Percentiles rank a stretch among this genome's conserved stretches.
Evolutionary conservation across 305 asterid species (phyloP).

Genomic region (Withania somnifera): DNA sequence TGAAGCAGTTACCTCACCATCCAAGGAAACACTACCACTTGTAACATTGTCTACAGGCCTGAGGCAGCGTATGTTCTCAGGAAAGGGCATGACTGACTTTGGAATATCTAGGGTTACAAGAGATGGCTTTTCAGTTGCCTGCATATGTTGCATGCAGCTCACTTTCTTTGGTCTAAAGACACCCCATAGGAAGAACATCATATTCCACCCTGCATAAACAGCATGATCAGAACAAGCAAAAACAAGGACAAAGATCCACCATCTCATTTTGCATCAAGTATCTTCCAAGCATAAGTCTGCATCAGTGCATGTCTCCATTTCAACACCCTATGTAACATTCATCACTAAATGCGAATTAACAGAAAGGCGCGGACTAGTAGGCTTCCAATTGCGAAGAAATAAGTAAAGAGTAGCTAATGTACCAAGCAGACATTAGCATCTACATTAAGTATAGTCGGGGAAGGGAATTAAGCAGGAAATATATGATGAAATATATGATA

Average conservation of each 20-base stretch:
- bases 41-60: conserved; percentile 30
- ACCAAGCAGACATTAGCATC: neutral
- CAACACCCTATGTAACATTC: neutral
- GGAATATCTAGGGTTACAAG: conserved; percentile 35
- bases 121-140: conserved; percentile 25
- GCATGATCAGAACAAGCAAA: conserved; percentile 5
- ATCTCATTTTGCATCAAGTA: neutral
- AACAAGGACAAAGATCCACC: neutral
- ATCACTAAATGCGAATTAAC: neutral
- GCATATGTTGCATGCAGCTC: conserved; percentile 27
- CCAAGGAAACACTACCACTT: conserved; percentile 19
- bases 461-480: neutral
- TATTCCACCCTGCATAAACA: conserved; percentile 77
- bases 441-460: neutral
- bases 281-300: neutral
- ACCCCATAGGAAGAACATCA: conserved; percentile 81
- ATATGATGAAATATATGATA: neutral
- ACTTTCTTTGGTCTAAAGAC: conserved; percentile 69
- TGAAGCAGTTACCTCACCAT: conserved; percentile 26
- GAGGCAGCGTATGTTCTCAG: conserved; percentile 40
- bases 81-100: conserved; percentile 41
- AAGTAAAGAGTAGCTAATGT: neutral
- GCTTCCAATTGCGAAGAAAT: neutral
- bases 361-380: neutral
- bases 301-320: neutral